Conservation (phyloP, 1,139 yeast species). For the Debaryomycetaceae sp. region DNA sequence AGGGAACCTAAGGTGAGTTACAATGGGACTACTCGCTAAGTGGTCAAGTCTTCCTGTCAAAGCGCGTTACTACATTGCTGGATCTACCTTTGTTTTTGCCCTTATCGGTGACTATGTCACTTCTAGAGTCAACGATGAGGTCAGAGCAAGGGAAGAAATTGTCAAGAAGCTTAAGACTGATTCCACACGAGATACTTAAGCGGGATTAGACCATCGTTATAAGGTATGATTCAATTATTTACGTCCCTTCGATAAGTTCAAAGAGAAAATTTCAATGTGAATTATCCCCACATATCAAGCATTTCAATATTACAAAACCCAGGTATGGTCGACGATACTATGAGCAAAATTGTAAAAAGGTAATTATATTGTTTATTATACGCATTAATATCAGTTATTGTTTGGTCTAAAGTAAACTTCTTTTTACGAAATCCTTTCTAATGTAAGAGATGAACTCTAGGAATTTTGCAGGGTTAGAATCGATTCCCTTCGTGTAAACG, state of each 20-base stretch:
- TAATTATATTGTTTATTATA: no score
- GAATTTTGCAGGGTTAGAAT: conserved; percentile 78
- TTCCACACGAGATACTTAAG: no score
- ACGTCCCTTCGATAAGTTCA: no score
- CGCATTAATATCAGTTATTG: neutral
- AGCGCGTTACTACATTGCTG: conserved; percentile 52
- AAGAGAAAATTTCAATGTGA: no score
- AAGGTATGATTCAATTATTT: no score
- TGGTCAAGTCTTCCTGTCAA: conserved; percentile 52
- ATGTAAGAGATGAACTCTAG: conserved; percentile 62
- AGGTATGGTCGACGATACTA: no score
- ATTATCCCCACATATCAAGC: no score
- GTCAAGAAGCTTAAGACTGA: neutral
- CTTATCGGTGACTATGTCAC: conserved; percentile 49
- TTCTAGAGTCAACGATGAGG: conserved; percentile 44
- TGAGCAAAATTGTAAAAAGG: no score
- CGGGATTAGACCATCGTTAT: no score
- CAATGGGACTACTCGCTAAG: conserved; percentile 37
- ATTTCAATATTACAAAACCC: no score
- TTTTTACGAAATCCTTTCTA: conserved; percentile 36
- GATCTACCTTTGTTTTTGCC: conserved; percentile 52
- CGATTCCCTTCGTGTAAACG: conserved; percentile 83
- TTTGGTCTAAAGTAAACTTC: conserved; percentile 20
- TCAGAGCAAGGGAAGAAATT: conserved; percentile 15
- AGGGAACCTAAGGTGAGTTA: neutral